Percentiles rank a stretch among this genome's conserved stretches.
phyloP scores from a whole-genome alignment of 345 rosid species.

The Jatropha curcas region DNA sequence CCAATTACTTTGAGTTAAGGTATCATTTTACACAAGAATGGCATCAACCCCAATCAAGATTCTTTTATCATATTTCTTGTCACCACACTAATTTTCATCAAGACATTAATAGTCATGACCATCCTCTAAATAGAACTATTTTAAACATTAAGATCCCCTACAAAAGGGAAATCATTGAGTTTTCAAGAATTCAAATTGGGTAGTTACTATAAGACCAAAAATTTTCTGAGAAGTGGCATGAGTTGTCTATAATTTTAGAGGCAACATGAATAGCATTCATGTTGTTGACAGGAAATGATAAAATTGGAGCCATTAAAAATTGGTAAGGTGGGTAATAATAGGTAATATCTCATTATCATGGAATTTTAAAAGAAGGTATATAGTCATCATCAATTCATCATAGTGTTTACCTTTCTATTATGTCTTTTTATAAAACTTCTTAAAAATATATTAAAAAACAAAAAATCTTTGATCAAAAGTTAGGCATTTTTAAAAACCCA shows the following conservation, averaged over 20 bases:
- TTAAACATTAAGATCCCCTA: too few relatives aligned
- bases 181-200: too few relatives aligned
- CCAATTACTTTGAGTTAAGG: not conserved
- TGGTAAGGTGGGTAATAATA: constrained; percentile 15
- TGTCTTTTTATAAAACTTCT: not conserved
- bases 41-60: not conserved
- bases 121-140: too few relatives aligned
- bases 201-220: too few relatives aligned
- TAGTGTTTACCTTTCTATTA: not conserved
- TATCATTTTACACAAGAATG: not conserved
- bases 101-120: too few relatives aligned
- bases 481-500: not conserved
- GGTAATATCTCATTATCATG: constrained; percentile 14
- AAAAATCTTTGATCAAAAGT: too few relatives aligned
- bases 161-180: too few relatives aligned
- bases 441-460: too few relatives aligned
- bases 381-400: constrained; percentile 10
- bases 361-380: constrained; percentile 8
- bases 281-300: not conserved
- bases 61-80: too few relatives aligned
- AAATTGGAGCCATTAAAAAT: constrained; percentile 4
- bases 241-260: constrained; percentile 5
- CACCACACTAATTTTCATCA: too few relatives aligned
- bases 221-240: not conserved
- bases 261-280: constrained; percentile 11